A percentile compares a stretch with the other conserved stretches of the same genome.
phyloP scores from a whole-genome alignment of 1,284 basidiomycete species.

The Ganoderma sinense region DNA sequence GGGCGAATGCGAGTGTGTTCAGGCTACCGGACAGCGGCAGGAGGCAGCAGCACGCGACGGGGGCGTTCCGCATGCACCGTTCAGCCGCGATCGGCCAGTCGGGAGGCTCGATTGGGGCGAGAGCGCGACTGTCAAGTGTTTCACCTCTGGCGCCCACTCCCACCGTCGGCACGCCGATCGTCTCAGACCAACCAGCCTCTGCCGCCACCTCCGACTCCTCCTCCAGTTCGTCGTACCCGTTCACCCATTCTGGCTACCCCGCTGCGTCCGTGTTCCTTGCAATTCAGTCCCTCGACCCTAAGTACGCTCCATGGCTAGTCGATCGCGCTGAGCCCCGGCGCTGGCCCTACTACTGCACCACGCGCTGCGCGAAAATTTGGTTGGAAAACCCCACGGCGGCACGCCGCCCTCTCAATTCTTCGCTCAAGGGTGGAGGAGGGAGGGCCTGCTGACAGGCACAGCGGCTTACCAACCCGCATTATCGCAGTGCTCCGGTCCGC shows the following conservation, averaged over 20 bases:
- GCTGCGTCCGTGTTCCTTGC: neutral
- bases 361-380: neutral
- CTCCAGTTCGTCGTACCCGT: neutral
- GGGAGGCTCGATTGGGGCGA: neutral
- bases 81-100: neutral
- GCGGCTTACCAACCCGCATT: conserved; percentile 13
- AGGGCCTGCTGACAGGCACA: conserved; percentile 22
- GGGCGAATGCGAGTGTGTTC: neutral
- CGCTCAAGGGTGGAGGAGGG: neutral
- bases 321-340: neutral
- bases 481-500: conserved; percentile 5
- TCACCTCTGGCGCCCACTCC: neutral
- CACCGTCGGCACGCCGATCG: neutral
- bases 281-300: too few species aligned
- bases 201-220: neutral
- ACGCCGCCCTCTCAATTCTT: conserved; percentile 2
- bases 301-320: neutral
- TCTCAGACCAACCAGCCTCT: neutral
- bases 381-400: neutral
- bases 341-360: neutral
- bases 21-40: neutral
- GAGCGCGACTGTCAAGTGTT: conserved; percentile 1
- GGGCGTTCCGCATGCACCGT: neutral
- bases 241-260: neutral
- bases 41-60: neutral